These are phyloP conservation scores for Gnomoniopsis smithogilvyi DNA, from an alignment of 2,329 filamentous ascomycete species.

Conservation along the genomic window DNA sequence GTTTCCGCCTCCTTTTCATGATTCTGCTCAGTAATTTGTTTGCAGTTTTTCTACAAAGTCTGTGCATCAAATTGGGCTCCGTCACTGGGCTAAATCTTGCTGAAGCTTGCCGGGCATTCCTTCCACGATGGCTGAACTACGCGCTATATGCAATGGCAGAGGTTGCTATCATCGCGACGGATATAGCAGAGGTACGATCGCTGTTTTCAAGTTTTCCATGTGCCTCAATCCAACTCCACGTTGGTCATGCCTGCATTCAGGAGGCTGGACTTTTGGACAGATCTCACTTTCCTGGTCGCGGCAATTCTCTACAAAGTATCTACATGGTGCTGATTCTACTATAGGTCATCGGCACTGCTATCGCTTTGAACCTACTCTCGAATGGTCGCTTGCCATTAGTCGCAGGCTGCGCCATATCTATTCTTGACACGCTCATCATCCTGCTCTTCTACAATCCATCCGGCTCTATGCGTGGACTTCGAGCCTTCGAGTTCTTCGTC, in stretches of 20 bases:
- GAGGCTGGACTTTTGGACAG: not conserved
- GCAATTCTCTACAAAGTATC: constrained; percentile 6
- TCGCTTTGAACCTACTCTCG: constrained; percentile 66
- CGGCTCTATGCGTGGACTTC: constrained; percentile 55
- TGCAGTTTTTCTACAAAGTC: constrained; percentile 66
- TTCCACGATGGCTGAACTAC: constrained; percentile 64
- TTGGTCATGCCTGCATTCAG: no score
- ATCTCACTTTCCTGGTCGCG: not conserved
- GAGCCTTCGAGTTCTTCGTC: constrained; percentile 64
- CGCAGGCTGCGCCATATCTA: constrained; percentile 65
- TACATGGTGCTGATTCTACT: not conserved
- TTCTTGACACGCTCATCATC: constrained; percentile 65
- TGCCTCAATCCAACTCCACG: no score
- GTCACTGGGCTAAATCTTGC: constrained; percentile 67
- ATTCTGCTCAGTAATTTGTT: constrained; percentile 68
- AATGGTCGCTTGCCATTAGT: constrained; percentile 55
- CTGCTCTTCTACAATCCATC: constrained; percentile 63
- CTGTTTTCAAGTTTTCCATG: not conserved
- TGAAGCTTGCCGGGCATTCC: constrained; percentile 61
- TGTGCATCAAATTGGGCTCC: constrained; percentile 67
- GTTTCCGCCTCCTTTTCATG: constrained; percentile 64
- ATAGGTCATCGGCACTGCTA: constrained; percentile 67
- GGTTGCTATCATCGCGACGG: constrained; percentile 66
- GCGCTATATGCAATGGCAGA: constrained; percentile 62
- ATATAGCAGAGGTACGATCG: constrained; percentile 59